These are phyloP conservation scores for Candida cerambycidarum DNA, from an alignment of 805 yeast species.

Conservation along the genomic window DNA sequence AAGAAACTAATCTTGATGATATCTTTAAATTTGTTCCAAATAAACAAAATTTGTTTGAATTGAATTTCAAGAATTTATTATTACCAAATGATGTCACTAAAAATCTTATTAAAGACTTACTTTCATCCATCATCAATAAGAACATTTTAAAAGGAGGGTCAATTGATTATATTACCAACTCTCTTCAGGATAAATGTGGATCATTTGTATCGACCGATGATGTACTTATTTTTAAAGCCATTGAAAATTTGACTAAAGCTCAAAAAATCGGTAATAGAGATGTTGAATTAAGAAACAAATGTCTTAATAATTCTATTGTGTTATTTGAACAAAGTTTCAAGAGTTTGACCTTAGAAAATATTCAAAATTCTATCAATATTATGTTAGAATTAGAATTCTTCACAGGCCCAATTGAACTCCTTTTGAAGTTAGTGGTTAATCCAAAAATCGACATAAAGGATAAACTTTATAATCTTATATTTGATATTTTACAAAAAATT, in stretches of 20 bases:
- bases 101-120: conserved; percentile 76
- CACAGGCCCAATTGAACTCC: conserved; percentile 83
- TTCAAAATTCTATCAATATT: conserved; percentile 76
- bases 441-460: conserved; percentile 45
- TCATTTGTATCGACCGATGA: conserved; percentile 93
- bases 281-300: conserved; percentile 61
- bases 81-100: conserved; percentile 63
- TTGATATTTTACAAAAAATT: conserved; percentile 68
- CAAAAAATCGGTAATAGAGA: conserved; percentile 72
- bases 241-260: conserved; percentile 87
- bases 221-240: conserved; percentile 89
- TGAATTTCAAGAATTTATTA: conserved; percentile 75
- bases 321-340: conserved; percentile 79
- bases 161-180: conserved; percentile 83
- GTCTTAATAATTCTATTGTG: conserved; percentile 70
- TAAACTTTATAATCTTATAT: conserved; percentile 69
- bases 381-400: conserved; percentile 76
- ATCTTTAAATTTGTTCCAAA: conserved; percentile 71
- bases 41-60: conserved; percentile 62
- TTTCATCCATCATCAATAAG: conserved; percentile 80
- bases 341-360: conserved; percentile 71
- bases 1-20: conserved; percentile 67
- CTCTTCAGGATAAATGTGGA: conserved; percentile 90
- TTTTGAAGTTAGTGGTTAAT: conserved; percentile 66
- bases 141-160: conserved; percentile 90